phyloP scores from a whole-genome alignment of 768 basidiomycete genomes.

The Russula abietina region DNA sequence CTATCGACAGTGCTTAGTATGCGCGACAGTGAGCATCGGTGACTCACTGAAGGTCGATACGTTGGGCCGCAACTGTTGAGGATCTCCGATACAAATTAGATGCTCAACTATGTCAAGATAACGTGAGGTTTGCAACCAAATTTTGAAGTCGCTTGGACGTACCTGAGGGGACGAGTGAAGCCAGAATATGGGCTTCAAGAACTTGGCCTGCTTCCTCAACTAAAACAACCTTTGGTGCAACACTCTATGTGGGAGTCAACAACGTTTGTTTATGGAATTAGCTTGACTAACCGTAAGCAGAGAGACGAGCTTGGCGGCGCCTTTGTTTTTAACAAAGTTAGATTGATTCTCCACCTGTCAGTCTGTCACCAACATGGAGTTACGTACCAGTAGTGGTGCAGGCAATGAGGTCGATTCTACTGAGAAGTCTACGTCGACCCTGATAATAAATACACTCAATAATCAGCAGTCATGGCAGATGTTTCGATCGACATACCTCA shows the following conservation, averaged over 20 bases:
- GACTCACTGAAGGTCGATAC: conserved; percentile 54
- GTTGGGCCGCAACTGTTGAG: conserved; percentile 65
- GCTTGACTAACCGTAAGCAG: conserved; percentile 47
- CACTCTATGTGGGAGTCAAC: conserved; percentile 36
- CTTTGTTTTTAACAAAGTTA: conserved; percentile 30
- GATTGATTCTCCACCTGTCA: too few relatives aligned
- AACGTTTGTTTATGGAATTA: not conserved
- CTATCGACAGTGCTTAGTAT: conserved; percentile 32
- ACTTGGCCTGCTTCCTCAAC: conserved; percentile 84
- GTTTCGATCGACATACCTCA: conserved; percentile 40
- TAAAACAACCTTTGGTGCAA: conserved; percentile 55
- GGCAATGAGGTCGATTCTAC: conserved; percentile 55
- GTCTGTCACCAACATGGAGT: not conserved
- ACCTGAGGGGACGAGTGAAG: conserved; percentile 48
- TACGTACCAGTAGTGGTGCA: conserved; percentile 67
- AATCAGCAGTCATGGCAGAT: not conserved
- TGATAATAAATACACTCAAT: conserved; percentile 28
- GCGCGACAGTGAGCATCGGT: not conserved
- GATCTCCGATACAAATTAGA: conserved; percentile 74
- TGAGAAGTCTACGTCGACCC: conserved; percentile 51
- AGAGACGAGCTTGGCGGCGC: conserved; percentile 59
- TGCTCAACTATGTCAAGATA: conserved; percentile 44
- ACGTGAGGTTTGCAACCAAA: not conserved
- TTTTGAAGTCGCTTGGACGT: not conserved
- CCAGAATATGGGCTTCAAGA: conserved; percentile 69